These are phyloP conservation scores for Rhizodiscina lignyota DNA, from an alignment of 495 filamentous ascomycete species.

Conservation along the genomic window DNA sequence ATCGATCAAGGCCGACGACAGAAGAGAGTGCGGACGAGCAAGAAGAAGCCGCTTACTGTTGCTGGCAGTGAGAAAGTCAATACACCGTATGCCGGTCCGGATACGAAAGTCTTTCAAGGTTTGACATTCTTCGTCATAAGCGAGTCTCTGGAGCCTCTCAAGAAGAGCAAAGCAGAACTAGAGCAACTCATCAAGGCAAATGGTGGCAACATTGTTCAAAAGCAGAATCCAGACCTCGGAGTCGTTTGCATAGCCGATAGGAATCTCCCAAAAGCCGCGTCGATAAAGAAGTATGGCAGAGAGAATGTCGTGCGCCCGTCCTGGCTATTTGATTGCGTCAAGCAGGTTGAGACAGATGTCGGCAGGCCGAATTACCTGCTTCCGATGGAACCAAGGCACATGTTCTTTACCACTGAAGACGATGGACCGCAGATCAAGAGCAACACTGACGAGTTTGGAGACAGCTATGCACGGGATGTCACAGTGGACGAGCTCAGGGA, in stretches of 20 bases:
- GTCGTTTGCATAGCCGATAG: conserved; percentile 68
- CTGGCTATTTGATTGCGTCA: conserved; percentile 75
- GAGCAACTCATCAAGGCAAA: conserved; percentile 76
- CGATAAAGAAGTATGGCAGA: conserved; percentile 51
- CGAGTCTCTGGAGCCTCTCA: conserved; percentile 36
- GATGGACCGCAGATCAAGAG: conserved; percentile 23
- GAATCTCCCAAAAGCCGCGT: conserved; percentile 72
- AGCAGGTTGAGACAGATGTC: conserved; percentile 45
- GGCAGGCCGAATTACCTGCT: conserved; percentile 39
- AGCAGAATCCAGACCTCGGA: conserved; percentile 37
- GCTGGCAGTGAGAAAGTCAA: conserved; percentile 37
- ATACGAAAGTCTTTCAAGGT: conserved; percentile 50
- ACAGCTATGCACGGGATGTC: conserved; percentile 69
- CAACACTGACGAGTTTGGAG: conserved; percentile 59
- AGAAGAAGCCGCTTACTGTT: conserved; percentile 54
- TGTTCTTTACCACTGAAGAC: conserved; percentile 35
- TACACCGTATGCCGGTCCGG: conserved; percentile 36
- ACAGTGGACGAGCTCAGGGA: conserved; percentile 44
- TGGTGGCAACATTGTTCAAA: conserved; percentile 71
- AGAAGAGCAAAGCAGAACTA: conserved; percentile 63
- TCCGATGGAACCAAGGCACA: conserved; percentile 51
- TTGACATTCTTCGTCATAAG: conserved; percentile 66
- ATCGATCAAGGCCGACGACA: conserved; percentile 59
- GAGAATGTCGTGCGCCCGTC: conserved; percentile 57
- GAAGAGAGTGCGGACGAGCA: conserved; percentile 32